Conservation (phyloP, 2,329 filamentous ascomycete genomes). For the Ophiostoma ips region DNA sequence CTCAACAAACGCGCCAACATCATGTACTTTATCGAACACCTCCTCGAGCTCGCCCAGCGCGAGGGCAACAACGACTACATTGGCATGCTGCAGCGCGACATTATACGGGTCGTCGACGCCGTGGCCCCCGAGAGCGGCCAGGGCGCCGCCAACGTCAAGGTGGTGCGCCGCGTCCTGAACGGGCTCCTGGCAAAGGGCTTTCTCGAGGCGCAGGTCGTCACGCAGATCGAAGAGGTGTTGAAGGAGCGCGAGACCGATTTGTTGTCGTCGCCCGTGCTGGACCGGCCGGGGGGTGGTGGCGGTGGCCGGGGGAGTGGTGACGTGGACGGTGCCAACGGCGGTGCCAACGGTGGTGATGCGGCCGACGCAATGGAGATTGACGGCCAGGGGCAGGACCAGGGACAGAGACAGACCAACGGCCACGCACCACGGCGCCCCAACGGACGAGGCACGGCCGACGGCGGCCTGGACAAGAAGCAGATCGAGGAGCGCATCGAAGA, state of each 20-base stretch:
- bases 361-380: constrained; percentile 19
- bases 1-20: constrained; percentile 98
- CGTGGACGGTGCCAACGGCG: background rate
- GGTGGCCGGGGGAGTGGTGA: background rate
- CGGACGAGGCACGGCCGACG: background rate
- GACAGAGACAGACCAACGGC: constrained; percentile 26
- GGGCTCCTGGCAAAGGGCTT: constrained; percentile 58
- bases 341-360: background rate
- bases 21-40: constrained; percentile 96
- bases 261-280: constrained; percentile 33
- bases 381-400: no score
- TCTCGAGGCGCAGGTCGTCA: constrained; percentile 58
- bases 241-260: constrained; percentile 60
- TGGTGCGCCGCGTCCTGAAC: constrained; percentile 65
- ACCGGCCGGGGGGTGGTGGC: background rate
- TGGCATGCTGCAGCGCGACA: constrained; percentile 89
- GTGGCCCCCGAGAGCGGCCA: constrained; percentile 79
- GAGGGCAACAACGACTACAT: constrained; percentile 71
- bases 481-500: constrained; percentile 96
- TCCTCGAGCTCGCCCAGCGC: constrained; percentile 71
- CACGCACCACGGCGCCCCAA: constrained; percentile 12
- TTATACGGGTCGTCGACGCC: constrained; percentile 78
- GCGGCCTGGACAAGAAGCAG: constrained; percentile 63
- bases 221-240: constrained; percentile 70
- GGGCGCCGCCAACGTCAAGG: constrained; percentile 85